phyloP scores from a whole-genome alignment of 2,329 filamentous ascomycete species.

The Chaetomiaceae sp. region DNA sequence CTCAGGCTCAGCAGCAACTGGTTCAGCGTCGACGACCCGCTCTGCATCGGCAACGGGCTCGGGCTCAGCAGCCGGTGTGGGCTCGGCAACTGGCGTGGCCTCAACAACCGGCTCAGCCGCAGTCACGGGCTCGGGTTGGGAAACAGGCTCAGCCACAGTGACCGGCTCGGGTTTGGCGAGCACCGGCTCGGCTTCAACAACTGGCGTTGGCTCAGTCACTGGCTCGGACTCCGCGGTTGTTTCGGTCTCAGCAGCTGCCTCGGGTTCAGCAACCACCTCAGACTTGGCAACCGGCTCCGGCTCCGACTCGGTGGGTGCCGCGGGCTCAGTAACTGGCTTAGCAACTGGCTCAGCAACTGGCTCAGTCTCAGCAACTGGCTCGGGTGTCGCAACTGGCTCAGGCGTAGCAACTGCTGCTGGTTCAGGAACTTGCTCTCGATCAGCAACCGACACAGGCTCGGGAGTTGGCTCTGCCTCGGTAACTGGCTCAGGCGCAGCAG shows the following conservation, averaged over 20 bases:
- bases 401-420: no score
- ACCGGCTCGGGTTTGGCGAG: no score
- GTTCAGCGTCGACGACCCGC: neutral
- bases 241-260: neutral
- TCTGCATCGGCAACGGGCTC: no score
- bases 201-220: no score
- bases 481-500: neutral
- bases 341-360: neutral
- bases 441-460: neutral
- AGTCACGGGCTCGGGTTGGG: no score
- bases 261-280: neutral
- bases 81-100: no score
- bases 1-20: neutral
- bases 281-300: neutral
- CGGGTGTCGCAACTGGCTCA: no score
- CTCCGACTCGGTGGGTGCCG: neutral
- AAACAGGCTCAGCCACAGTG: no score
- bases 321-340: neutral
- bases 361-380: no score
- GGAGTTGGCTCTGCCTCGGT: neutral
- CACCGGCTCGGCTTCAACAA: neutral
- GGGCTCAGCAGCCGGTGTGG: no score
- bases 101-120: no score
- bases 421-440: neutral
- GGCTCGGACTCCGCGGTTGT: neutral